Conservation (phyloP, 2,329 filamentous ascomycete species). For the Thermomyces lanuginosus region DNA sequence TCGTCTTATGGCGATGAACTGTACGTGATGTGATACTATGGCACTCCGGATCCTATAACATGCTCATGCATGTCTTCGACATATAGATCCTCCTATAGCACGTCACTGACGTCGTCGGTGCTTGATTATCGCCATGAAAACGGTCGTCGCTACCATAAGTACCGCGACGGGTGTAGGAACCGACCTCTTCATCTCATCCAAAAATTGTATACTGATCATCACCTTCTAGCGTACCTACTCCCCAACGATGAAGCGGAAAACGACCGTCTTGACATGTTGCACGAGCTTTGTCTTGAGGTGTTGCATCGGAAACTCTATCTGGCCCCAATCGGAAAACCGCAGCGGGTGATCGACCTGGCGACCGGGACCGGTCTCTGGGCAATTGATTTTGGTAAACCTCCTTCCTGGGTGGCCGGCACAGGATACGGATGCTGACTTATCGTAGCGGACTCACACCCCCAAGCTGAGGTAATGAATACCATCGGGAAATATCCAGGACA, state of each 20-base stretch:
- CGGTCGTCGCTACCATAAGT: slow-evolving; percentile 17
- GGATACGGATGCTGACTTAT: too few relatives aligned
- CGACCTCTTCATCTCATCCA: too few relatives aligned
- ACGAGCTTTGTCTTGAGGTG: slow-evolving; percentile 12
- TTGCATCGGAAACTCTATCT: slow-evolving; percentile 13
- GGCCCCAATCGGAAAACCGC: slow-evolving; percentile 13
- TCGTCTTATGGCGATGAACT: too few relatives aligned
- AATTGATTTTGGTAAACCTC: slow-evolving; percentile 10
- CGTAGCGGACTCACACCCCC: too few relatives aligned
- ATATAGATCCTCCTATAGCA: too few relatives aligned
- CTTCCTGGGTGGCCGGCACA: too few relatives aligned
- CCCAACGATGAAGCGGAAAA: slow-evolving; percentile 21
- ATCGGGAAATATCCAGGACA: too few relatives aligned
- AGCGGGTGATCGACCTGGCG: slow-evolving; percentile 28
- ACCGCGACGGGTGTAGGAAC: slow-evolving; percentile 15
- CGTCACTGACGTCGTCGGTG: slow-evolving; percentile 6
- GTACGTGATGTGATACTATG: too few relatives aligned
- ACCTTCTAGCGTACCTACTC: slow-evolving; percentile 15
- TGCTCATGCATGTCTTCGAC: too few relatives aligned
- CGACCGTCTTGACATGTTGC: slow-evolving; percentile 17
- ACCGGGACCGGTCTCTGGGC: slow-evolving; percentile 30
- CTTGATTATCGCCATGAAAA: slow-evolving; percentile 13
- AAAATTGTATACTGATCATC: too few relatives aligned
- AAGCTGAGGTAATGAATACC: too few relatives aligned
- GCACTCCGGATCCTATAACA: too few relatives aligned